A percentile compares a stretch with the other conserved stretches of the same genome.
These are phyloP conservation scores for Aspergillus texensis DNA, from an alignment of 2,329 filamentous ascomycete genomes.

Conservation along the genomic window DNA sequence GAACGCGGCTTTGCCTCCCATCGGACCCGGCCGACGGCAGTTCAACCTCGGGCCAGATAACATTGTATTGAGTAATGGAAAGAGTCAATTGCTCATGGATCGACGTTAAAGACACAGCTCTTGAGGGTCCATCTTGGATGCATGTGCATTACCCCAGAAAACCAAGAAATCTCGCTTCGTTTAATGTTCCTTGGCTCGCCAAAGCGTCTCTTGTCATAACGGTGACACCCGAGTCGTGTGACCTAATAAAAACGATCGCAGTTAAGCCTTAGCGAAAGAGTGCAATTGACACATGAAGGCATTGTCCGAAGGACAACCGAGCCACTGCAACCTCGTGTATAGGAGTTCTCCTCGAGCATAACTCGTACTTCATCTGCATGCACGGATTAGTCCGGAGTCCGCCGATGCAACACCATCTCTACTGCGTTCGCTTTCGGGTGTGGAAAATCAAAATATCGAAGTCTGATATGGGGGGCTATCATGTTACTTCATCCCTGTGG, in stretches of 20 bases:
- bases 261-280: neutral
- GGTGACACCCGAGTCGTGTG: slow-evolving; percentile 1
- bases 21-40: slow-evolving; percentile 12
- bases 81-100: neutral
- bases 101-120: neutral
- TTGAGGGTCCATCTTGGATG: neutral
- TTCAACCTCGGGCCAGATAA: slow-evolving; percentile 5
- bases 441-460: neutral
- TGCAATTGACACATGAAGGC: neutral
- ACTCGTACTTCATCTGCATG: neutral
- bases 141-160: neutral
- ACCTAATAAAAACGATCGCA: neutral
- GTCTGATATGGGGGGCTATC: neutral
- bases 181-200: neutral
- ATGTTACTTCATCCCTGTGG: too few relatives aligned
- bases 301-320: neutral
- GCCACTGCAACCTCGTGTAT: neutral
- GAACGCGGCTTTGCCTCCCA: slow-evolving; percentile 2
- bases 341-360: neutral
- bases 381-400: neutral
- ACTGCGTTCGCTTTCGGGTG: neutral
- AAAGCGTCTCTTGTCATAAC: neutral
- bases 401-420: neutral
- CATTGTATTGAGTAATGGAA: slow-evolving; percentile 1
- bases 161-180: neutral